phyloP scores from a whole-genome alignment of 139 green algal species.

The Chlorella sorokiniana region DNA sequence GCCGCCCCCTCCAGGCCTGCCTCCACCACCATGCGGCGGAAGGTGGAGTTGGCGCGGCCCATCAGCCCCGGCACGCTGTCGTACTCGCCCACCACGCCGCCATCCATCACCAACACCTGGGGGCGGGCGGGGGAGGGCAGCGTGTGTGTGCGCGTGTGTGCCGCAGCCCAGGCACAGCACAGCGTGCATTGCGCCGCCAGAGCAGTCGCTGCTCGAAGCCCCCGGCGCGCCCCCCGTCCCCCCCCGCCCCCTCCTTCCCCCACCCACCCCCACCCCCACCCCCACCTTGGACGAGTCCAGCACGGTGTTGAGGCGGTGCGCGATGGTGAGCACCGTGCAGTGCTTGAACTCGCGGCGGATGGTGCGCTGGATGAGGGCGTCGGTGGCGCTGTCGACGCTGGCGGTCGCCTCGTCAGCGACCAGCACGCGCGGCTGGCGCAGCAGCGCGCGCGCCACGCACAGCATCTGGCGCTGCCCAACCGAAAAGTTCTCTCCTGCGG shows the following conservation, averaged over 20 bases:
- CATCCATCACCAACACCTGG: slow-evolving; percentile 66
- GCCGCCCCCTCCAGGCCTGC: neutral
- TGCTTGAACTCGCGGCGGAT: slow-evolving; percentile 82
- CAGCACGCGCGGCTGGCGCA: slow-evolving; percentile 75
- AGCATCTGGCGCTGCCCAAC: slow-evolving; percentile 93
- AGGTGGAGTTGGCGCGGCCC: slow-evolving; percentile 22
- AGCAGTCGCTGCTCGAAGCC: neutral
- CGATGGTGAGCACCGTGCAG: slow-evolving; percentile 90
- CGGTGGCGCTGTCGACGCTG: slow-evolving; percentile 84
- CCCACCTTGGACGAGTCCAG: slow-evolving; percentile 68
- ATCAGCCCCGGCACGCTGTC: slow-evolving; percentile 47
- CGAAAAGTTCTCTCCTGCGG: slow-evolving; percentile 77
- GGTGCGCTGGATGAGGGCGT: slow-evolving; percentile 80
- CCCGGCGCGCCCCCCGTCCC: neutral
- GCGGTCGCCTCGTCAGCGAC: slow-evolving; percentile 95
- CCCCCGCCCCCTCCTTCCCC: too few relatives aligned
- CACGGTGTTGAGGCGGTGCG: slow-evolving; percentile 86
- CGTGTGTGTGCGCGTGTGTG: neutral
- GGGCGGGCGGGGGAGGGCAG: neutral
- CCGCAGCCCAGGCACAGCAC: neutral
- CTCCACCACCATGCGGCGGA: slow-evolving; percentile 40
- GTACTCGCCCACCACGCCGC: slow-evolving; percentile 65
- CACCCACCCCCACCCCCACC: too few relatives aligned
- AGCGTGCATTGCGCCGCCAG: neutral
- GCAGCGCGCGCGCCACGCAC: slow-evolving; percentile 88